Percentiles rank a stretch among this genome's conserved stretches.
Evolutionary conservation across 2,329 filamentous ascomycete species (phyloP).

Genomic region (Mollisia scopiformis): DNA sequence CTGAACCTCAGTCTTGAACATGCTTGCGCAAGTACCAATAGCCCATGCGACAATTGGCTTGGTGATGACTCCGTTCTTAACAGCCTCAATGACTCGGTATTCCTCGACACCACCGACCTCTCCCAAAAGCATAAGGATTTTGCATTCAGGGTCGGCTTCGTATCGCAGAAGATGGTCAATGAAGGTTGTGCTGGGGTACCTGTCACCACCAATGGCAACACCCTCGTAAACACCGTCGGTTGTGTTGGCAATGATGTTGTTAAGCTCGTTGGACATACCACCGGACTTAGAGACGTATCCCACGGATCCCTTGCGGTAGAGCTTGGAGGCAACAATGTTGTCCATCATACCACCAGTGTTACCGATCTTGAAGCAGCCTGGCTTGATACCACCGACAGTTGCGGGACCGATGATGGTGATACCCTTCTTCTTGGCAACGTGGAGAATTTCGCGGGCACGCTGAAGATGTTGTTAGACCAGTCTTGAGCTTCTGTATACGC

Average conservation of each 20-base stretch:
- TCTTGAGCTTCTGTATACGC: background rate
- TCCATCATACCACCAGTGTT: conserved; percentile 99
- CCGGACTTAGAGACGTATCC: conserved; percentile 99
- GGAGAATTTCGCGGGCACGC: conserved; percentile 97
- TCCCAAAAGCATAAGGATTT: conserved; percentile 93
- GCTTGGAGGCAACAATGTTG: conserved; percentile 99
- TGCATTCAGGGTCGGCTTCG: conserved; percentile 95
- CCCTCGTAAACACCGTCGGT: conserved; percentile 99
- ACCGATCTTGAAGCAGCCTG: conserved; percentile 98
- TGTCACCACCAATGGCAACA: conserved; percentile 98
- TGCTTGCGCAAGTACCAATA: conserved; percentile 97
- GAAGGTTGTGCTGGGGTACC: conserved; percentile 98
- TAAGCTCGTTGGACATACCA: conserved; percentile 99
- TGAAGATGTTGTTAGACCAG: conserved; percentile 43
- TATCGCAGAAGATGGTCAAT: conserved; percentile 98
- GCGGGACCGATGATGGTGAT: conserved; percentile 98
- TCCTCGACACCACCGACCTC: conserved; percentile 99
- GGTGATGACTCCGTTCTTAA: conserved; percentile 91
- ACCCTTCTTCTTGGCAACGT: conserved; percentile 97
- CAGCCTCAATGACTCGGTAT: conserved; percentile 98
- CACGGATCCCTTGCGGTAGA: conserved; percentile 98
- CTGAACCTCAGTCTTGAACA: conserved; percentile 99
- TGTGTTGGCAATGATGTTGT: conserved; percentile 97
- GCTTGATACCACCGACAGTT: conserved; percentile 99
- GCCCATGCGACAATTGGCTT: conserved; percentile 99